Evolutionary conservation across 768 basidiomycete genomes (phyloP), one percentile per base, ranked within the genome.

Genomic region (Rhodocollybia butyracea): DNA sequence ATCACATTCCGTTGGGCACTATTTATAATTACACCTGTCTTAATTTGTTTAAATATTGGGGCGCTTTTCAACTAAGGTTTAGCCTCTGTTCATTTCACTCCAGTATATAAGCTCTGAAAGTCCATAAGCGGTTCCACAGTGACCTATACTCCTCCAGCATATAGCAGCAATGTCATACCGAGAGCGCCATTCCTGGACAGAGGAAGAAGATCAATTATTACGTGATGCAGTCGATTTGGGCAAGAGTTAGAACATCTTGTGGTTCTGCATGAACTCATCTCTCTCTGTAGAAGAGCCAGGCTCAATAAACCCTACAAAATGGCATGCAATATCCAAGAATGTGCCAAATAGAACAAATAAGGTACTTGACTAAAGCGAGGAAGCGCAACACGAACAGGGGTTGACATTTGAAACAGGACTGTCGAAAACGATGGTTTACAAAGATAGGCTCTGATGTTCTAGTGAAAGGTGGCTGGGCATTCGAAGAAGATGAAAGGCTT

Each of bases 391-490:
- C n/a, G n/a, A n/a, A n/a, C n/a, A n/a, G n/a, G n/a, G n/a, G n/a
- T n/a, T n/a, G n/a, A n/a, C n/a, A n/a, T n/a, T n/a, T n/a, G n/a
- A n/a, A n/a, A n/a, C n/a, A n/a, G n/a, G 51, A 53, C n/a, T 53
- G 51, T 41, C 51, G 51, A 29, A 53, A 53, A 40, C 64, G 67
- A 17, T 68, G 67, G 67, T 65, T 65, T 58, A 62, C 66, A 2
- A 83, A 83, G 71, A 82, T 84, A 80, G 80, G 80, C 56, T 41
- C 27, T 15, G 38, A 80, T 8, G 79, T 80, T 64, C 80, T 83
- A 26, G 79, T 80, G 27, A 83, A 82, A 63, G 82, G 82, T 36
- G 80, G 80, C 10, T 84, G 82, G 82, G 75, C 80, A 5, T 76
- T 80, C 5, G 81, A 84, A 50, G 82, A 84, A 64, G 82, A 84